Evolutionary conservation across 352 stramenopile species (phyloP).

Genomic region (Phytophthora europaea): DNA sequence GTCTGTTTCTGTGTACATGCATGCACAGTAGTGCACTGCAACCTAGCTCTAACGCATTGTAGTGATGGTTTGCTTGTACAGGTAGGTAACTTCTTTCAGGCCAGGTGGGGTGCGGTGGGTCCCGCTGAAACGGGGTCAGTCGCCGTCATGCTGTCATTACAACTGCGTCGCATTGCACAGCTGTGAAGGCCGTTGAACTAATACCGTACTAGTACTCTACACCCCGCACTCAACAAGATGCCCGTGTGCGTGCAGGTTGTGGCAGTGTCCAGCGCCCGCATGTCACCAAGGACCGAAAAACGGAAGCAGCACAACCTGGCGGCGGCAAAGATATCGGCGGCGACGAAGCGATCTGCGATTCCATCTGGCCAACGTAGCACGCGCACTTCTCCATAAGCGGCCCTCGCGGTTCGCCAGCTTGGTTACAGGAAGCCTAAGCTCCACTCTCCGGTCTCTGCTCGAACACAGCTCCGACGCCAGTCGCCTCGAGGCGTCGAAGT

Average conservation of each 20-base stretch:
- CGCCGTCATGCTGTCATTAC: background rate
- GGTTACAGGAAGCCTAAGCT: constrained; percentile 14
- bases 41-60: background rate
- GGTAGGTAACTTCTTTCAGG: constrained; percentile 1
- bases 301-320: background rate
- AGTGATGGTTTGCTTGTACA: constrained; percentile 1
- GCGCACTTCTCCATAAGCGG: constrained; percentile 2
- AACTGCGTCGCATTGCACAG: background rate
- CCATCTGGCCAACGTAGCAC: constrained; percentile 23
- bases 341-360: constrained; percentile 12
- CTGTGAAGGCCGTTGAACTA: background rate
- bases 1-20: constrained; percentile 5
- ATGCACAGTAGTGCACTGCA: background rate
- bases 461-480: constrained; percentile 14
- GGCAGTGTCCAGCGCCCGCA: background rate
- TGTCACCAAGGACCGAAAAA: background rate
- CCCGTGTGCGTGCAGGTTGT: background rate
- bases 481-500: constrained; percentile 19
- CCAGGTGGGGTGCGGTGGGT: background rate
- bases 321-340: constrained; percentile 2
- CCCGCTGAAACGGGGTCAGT: background rate
- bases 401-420: constrained; percentile 12
- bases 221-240: background rate
- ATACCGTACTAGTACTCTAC: background rate
- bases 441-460: constrained; percentile 22